Evolutionary conservation across 148 eudicot genomes (phyloP).

Genomic region (Fagopyrum homotropicum): DNA sequence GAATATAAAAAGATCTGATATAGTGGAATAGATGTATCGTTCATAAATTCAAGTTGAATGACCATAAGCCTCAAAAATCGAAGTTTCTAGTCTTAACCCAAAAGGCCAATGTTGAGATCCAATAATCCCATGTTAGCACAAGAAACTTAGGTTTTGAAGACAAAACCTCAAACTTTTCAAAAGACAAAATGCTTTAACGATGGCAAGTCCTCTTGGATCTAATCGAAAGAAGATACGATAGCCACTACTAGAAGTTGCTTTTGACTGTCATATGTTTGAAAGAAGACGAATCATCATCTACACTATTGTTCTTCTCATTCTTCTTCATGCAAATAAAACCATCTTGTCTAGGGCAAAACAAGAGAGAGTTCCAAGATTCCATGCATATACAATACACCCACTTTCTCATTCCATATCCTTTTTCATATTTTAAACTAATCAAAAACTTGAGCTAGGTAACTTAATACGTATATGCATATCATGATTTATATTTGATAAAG

Average conservation of each 20-base stretch:
- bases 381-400: neutral
- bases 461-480: too few relatives aligned
- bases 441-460: neutral
- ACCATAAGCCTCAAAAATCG: too few relatives aligned
- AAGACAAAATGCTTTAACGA: too few relatives aligned
- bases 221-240: neutral
- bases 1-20: too few relatives aligned
- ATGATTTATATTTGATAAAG: too few relatives aligned
- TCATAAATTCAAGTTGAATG: too few relatives aligned
- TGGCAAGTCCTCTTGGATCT: neutral
- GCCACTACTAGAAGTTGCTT: neutral
- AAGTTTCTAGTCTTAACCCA: too few relatives aligned
- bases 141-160: too few relatives aligned
- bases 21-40: too few relatives aligned
- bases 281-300: neutral
- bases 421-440: neutral
- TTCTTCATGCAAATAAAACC: neutral
- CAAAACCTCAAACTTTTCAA: too few relatives aligned
- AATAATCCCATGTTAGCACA: too few relatives aligned
- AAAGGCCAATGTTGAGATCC: too few relatives aligned
- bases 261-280: neutral
- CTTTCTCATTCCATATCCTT: neutral
- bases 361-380: slow-evolving; percentile 14
- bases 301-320: neutral
- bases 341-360: slow-evolving; percentile 2